A percentile compares a stretch with the other conserved stretches of the same genome.
phyloP scores from a whole-genome alignment of 1,284 basidiomycete genomes.

The Moesziomyces globuligerus region DNA sequence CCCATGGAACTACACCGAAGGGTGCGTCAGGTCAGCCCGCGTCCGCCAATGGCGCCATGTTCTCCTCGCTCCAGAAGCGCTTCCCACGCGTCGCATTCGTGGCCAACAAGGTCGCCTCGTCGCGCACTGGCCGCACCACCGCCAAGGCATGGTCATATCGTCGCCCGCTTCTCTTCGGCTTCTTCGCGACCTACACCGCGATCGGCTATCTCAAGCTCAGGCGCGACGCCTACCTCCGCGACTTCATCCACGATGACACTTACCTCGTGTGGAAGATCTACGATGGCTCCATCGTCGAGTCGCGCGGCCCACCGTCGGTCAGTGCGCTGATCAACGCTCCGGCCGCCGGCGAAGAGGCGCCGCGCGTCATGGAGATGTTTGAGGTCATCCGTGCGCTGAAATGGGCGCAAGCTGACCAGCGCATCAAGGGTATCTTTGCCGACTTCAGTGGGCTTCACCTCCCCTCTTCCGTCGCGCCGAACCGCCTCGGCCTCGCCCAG shows the following conservation, averaged over 20 bases:
- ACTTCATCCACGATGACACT: conserved; percentile 56
- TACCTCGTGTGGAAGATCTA: conserved; percentile 66
- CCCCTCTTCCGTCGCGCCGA: conserved; percentile 62
- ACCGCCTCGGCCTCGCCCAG: conserved; percentile 68
- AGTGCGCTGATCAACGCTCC: conserved; percentile 46
- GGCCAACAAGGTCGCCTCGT: conserved; percentile 35
- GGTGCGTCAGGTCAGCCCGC: conserved; percentile 8
- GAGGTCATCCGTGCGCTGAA: conserved; percentile 68
- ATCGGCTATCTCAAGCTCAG: conserved; percentile 48
- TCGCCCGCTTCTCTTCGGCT: conserved; percentile 34
- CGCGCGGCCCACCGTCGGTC: conserved; percentile 36
- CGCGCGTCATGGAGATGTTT: conserved; percentile 67
- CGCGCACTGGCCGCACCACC: conserved; percentile 36
- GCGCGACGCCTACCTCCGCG: conserved; percentile 47
- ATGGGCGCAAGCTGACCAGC: conserved; percentile 66
- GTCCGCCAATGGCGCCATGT: conserved; percentile 1
- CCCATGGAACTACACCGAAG: background rate
- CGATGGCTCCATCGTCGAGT: conserved; percentile 64
- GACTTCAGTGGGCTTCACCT: conserved; percentile 68
- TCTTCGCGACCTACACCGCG: conserved; percentile 47
- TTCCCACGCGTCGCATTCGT: conserved; percentile 40
- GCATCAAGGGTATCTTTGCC: conserved; percentile 69
- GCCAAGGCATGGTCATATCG: conserved; percentile 47
- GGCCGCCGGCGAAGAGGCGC: conserved; percentile 47
- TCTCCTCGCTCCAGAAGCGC: conserved; percentile 22